Percentiles rank a stretch among this genome's conserved stretches.
Evolutionary conservation across 352 stramenopile genomes (phyloP).

Genomic region (Globisporangium iwayamae): DNA sequence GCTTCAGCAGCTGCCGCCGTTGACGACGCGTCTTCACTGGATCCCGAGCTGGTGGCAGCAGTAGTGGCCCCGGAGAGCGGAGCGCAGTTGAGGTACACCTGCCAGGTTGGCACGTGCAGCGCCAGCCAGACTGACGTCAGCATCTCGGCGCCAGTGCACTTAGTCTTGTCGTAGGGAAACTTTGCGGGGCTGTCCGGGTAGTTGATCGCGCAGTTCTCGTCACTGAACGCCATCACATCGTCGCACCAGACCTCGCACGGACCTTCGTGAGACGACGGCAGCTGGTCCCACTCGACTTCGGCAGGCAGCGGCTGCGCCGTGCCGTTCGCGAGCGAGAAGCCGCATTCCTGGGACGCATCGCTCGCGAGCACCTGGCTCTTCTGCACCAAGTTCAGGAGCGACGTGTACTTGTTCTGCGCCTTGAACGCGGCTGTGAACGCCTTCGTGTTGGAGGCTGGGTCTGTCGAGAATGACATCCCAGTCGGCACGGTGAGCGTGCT

Average conservation of each 20-base stretch:
- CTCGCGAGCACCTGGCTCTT: conserved; percentile 30
- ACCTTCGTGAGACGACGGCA: conserved; percentile 15
- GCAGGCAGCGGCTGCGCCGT: conserved; percentile 30
- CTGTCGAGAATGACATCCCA: conserved; percentile 11
- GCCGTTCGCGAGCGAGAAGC: conserved; percentile 32
- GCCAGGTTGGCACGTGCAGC: conserved; percentile 32
- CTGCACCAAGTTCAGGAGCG: conserved; percentile 37
- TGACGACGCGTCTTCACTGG: no score
- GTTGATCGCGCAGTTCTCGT: conserved; percentile 45
- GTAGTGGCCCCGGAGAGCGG: conserved; percentile 1
- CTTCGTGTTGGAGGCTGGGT: conserved; percentile 16
- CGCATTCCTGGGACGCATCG: conserved; percentile 33
- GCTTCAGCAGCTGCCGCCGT: no score
- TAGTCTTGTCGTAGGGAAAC: conserved; percentile 38
- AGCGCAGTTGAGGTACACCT: conserved; percentile 22
- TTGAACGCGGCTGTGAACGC: conserved; percentile 24
- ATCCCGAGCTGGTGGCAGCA: no score
- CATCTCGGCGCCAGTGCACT: conserved; percentile 34
- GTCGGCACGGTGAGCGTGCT: conserved; percentile 9
- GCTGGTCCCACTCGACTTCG: conserved; percentile 31
- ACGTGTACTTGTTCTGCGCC: conserved; percentile 27
- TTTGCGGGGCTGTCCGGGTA: conserved; percentile 27
- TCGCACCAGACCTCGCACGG: conserved; percentile 57
- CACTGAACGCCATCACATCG: conserved; percentile 34
- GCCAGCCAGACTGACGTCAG: conserved; percentile 35